A percentile compares a stretch with the other conserved stretches of the same genome.
These are phyloP conservation scores for Neurospora cerealis DNA, from an alignment of 495 filamentous ascomycete genomes.

Conservation along the genomic window DNA sequence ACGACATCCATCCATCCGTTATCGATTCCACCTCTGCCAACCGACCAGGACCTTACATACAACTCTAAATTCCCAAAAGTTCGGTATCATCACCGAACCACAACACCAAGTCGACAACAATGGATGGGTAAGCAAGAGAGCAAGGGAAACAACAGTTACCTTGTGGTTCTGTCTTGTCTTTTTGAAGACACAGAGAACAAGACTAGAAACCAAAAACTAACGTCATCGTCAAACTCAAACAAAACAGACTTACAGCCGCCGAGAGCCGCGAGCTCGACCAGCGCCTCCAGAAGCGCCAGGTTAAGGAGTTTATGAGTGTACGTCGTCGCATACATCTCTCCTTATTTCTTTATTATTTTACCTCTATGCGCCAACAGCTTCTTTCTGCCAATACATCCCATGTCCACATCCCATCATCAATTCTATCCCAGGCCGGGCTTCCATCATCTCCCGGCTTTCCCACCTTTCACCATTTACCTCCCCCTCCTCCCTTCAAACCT, in stretches of 20 bases:
- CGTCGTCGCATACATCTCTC: conserved; percentile 15
- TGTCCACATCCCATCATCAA: background rate
- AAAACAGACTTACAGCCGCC: conserved; percentile 52
- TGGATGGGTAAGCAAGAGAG: conserved; percentile 3
- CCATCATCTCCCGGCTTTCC: background rate
- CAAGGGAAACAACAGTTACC: background rate
- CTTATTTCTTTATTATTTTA: background rate
- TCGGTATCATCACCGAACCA: background rate
- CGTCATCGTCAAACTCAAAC: conserved; percentile 3
- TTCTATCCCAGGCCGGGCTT: background rate
- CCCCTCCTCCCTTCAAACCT: background rate
- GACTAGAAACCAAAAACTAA: background rate
- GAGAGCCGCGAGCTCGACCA: conserved; percentile 87
- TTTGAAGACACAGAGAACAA: background rate
- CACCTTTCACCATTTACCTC: background rate
- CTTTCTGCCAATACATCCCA: background rate
- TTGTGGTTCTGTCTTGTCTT: background rate
- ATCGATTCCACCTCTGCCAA: background rate
- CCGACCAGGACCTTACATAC: background rate
- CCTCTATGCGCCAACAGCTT: background rate
- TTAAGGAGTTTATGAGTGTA: conserved; percentile 98
- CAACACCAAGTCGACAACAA: background rate
- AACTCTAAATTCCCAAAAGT: background rate
- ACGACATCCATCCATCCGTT: background rate
- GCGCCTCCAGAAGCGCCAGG: conserved; percentile 92